Base-by-base conservation (phyloP, 2,329 filamentous ascomycete genomes). In the Metarhizium rileyi region DNA sequence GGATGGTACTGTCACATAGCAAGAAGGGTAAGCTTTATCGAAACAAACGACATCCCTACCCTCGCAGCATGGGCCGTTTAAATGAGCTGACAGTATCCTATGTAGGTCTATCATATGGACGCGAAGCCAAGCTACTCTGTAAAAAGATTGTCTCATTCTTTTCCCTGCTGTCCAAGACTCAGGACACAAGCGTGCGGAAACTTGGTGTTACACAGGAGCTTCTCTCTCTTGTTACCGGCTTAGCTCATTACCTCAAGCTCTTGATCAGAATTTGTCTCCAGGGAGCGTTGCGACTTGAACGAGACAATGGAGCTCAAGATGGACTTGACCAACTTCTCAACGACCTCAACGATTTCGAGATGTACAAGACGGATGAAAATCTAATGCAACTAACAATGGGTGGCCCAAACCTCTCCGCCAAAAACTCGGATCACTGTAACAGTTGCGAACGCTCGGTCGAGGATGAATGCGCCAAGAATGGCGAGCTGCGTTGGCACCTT, bases 81-180 rank as follows among this genome's bases (percentile, higher is more conserved):
- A n/a, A n/a, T 45, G 6, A 9, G 43, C 26, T 33, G 43, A 28
- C 26, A 36, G 20, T 28, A 23, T n/a, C 40, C 3, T 38, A 36
- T 12, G 5, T 20, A 87, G 90, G 87, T 54, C 77, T 98, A 53
- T 88, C 90, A 9, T 98, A 97, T 64, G 86, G 87, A 18, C 83
- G 93, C 60, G 93, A 98, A 71, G 87, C 93, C n/a, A 98, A 98
- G 69, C 76, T 98, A 46, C 80, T 98, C n/a, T 98, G 93, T 75
- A 98, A 98, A 70, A 98, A 98, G 69, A 95, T 98, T 49, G 93
- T 98, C 5, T 88, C 91, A 25, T 98, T 98, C 73, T 98, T 98
- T 66, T 90, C 90, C 12, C 74, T 98, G 18, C 76, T 98, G 8
- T 95, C 91, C 5, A 95, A 95, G 66, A 93, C 90, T 1, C 91